These are phyloP conservation scores for Didymella sp. DNA, from an alignment of 2,329 filamentous ascomycete species.

Conservation along the genomic window DNA sequence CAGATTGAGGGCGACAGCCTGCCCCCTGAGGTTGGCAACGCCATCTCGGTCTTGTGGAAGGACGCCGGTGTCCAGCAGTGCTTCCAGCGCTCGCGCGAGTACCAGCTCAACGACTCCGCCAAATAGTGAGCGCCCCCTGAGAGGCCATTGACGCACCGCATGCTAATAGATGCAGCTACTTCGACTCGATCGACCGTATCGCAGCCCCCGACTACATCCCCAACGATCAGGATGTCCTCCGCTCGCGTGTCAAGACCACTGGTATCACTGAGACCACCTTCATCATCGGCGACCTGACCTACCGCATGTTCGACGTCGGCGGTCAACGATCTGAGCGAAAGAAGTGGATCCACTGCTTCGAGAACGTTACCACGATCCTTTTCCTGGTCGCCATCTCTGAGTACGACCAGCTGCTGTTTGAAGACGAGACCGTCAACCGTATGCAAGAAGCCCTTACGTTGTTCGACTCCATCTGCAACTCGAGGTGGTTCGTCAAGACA, in stretches of 20 bases:
- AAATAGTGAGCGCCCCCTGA: slow-evolving; percentile 75
- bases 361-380: slow-evolving; percentile 95
- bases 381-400: slow-evolving; percentile 97
- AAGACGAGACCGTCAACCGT: slow-evolving; percentile 86
- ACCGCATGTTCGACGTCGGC: slow-evolving; percentile 97
- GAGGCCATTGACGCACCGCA: not conserved
- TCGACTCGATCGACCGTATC: slow-evolving; percentile 92
- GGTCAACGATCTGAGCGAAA: slow-evolving; percentile 95
- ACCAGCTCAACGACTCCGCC: slow-evolving; percentile 94
- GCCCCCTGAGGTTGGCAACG: slow-evolving; percentile 91
- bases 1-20: slow-evolving; percentile 96
- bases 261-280: slow-evolving; percentile 97
- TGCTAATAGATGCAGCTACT: slow-evolving; percentile 70
- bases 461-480: slow-evolving; percentile 77
- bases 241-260: slow-evolving; percentile 96
- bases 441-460: slow-evolving; percentile 76
- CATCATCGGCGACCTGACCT: slow-evolving; percentile 92
- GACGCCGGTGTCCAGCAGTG: slow-evolving; percentile 92
- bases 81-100: slow-evolving; percentile 94
- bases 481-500: slow-evolving; percentile 74
- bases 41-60: slow-evolving; percentile 91
- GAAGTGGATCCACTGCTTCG: slow-evolving; percentile 99
- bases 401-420: slow-evolving; percentile 94
- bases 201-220: slow-evolving; percentile 91
- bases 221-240: slow-evolving; percentile 92